Evolutionary conservation across 176 grass and related monocot genomes (phyloP), one percentile per base, ranked within the genome.

Genomic region (Phyllostachys edulis): DNA sequence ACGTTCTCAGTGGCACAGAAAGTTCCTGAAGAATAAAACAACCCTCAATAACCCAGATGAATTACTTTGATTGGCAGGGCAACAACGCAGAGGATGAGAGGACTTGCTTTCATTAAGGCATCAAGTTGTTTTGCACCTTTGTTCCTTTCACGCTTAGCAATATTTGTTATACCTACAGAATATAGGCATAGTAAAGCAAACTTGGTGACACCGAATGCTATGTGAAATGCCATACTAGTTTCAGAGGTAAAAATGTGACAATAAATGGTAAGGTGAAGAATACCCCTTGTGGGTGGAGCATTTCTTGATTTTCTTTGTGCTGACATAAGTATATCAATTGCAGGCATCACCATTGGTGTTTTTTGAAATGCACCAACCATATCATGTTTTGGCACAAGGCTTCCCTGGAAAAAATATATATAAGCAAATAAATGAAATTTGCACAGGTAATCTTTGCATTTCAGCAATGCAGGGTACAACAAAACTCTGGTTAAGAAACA

Each of bases 271-370:
- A 38, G 32, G 51, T 86, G 56, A 92, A 73, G 23, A 39, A 82
- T 88, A 98, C 95, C 95, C 73, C 94, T 98, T 16, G 95, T 93
- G 20, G 95, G 90, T 54, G 90, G 75, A 13, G 93, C 71, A 73
- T 94, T 91, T 90, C 95, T 98, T 76, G 95, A 76, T 93, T 98
- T 98, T 78, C 95, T 94, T 85, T 98, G 90, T 40, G 95, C 95
- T 41, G 95, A 98, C 82, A 90, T 86, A 70, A 98, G 86, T 87
- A 95, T 88, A 80, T 98, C 90, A 67, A 80, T 73, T 75, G 95
- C 85, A 51, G 92, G 95, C 95, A 98, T 98, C 75, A 97, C 95
- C 95, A 97, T 97, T 21, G 95, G 95, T 84, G 94, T 88, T 59
- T 88, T 92, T 75, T 97, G 95, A 88, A 97, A 97, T 85, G 95